Percentiles rank a stretch among this genome's conserved stretches.
These are phyloP conservation scores for Solanum etuberosum DNA, from an alignment of 257 asterid species.

Conservation along the genomic window DNA sequence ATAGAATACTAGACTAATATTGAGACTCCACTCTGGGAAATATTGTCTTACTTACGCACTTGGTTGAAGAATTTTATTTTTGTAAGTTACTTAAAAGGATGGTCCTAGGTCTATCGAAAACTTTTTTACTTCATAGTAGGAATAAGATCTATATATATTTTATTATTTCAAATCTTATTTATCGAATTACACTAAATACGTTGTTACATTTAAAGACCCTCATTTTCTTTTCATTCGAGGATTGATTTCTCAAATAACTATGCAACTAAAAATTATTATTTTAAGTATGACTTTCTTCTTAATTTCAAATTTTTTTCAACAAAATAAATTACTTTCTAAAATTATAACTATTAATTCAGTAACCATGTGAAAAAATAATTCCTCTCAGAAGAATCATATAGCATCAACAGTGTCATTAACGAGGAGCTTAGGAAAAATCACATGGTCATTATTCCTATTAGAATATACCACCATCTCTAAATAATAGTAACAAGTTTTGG, in stretches of 20 bases:
- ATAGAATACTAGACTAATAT: background rate
- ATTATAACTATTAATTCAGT: background rate
- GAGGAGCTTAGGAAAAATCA: background rate
- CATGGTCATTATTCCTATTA: background rate
- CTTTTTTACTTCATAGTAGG: no score
- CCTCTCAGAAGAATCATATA: background rate
- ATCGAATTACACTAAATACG: fast-evolving
- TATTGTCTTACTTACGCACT: background rate
- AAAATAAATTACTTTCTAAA: background rate
- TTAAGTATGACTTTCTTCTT: background rate
- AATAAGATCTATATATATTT: no score
- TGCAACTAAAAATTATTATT: background rate
- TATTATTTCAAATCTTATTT: background rate
- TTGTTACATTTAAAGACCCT: background rate
- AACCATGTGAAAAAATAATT: background rate
- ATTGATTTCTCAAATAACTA: background rate
- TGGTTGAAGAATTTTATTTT: background rate
- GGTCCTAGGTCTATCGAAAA: no score
- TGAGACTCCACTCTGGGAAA: background rate
- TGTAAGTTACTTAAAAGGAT: background rate
- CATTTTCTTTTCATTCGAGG: fast-evolving
- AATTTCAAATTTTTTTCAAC: background rate
- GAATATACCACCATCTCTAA: background rate
- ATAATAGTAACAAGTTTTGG: background rate
- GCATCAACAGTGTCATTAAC: background rate